Conservation (phyloP, 2,329 filamentous ascomycete genomes). For the Sarocladiaceae sp. region DNA sequence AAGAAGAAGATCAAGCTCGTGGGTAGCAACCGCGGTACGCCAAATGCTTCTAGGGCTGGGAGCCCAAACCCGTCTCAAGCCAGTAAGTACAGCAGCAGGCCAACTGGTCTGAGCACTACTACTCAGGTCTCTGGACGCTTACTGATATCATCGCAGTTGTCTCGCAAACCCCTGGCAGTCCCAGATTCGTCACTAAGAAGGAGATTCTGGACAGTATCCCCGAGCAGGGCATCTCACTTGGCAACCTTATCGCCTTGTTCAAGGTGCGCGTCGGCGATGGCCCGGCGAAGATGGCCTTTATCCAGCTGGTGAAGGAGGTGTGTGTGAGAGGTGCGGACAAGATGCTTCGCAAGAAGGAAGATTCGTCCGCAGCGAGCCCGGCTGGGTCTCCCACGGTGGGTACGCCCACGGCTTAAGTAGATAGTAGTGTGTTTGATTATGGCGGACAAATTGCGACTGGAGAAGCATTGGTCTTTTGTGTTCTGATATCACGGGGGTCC, state of each 20-base stretch:
- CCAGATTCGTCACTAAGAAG: neutral
- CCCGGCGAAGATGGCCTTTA: neutral
- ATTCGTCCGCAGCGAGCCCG: neutral
- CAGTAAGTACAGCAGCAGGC: neutral
- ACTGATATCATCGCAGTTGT: neutral
- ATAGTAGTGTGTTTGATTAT: neutral
- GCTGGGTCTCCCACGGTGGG: neutral
- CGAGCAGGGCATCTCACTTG: neutral
- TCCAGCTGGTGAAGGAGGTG: neutral
- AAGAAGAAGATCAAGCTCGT: conserved; percentile 54
- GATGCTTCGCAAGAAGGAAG: neutral
- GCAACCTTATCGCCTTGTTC: neutral
- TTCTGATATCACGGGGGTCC: neutral
- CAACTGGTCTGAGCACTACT: too few relatives aligned
- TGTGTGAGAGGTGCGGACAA: neutral
- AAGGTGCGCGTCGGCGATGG: neutral
- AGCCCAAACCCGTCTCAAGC: neutral
- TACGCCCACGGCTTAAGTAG: neutral
- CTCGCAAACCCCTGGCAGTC: neutral
- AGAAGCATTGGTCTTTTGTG: neutral
- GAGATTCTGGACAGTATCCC: neutral
- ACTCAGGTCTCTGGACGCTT: too few relatives aligned
- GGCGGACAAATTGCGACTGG: neutral
- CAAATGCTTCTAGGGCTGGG: conserved; percentile 42
- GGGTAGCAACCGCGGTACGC: conserved; percentile 44